Evolutionary conservation across 148 eudicot genomes (phyloP).

Genomic region (Pouteria glomerata): DNA sequence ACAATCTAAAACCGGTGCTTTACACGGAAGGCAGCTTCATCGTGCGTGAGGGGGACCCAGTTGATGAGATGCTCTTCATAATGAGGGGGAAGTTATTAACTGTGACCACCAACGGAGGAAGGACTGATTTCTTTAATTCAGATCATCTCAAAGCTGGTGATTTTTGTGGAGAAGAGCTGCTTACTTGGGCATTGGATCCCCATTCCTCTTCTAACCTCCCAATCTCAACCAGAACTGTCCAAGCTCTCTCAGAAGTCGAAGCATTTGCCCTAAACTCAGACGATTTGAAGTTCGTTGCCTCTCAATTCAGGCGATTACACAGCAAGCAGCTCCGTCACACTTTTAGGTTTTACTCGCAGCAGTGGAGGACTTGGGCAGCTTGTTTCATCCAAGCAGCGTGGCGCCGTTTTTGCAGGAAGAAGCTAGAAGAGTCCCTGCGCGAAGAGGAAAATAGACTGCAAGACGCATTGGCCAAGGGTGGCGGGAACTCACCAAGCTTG

Average conservation of each 20-base stretch:
- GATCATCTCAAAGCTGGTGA: conserved; percentile 45
- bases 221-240: conserved; percentile 32
- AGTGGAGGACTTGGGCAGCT: conserved; percentile 45
- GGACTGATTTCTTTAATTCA: conserved; percentile 85
- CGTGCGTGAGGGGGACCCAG: conserved; percentile 88
- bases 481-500: conserved; percentile 59
- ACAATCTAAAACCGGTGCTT: conserved; percentile 72
- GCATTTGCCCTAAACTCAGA: conserved; percentile 33
- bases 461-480: conserved; percentile 55
- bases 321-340: conserved; percentile 34
- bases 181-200: conserved; percentile 43
- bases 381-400: conserved; percentile 39
- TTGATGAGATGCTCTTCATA: conserved; percentile 79
- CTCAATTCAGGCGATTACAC: conserved; percentile 28
- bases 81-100: conserved; percentile 76
- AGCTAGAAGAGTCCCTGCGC: conserved; percentile 36
- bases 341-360: conserved; percentile 35
- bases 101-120: conserved; percentile 82
- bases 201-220: conserved; percentile 30
- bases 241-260: conserved; percentile 32
- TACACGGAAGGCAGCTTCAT: conserved; percentile 73
- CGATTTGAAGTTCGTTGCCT: conserved; percentile 32
- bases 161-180: conserved; percentile 43
- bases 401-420: conserved; percentile 28
- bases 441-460: conserved; percentile 70